Evolutionary conservation across 1,139 yeast genomes (phyloP).

Genomic region (Candida gigantensis): DNA sequence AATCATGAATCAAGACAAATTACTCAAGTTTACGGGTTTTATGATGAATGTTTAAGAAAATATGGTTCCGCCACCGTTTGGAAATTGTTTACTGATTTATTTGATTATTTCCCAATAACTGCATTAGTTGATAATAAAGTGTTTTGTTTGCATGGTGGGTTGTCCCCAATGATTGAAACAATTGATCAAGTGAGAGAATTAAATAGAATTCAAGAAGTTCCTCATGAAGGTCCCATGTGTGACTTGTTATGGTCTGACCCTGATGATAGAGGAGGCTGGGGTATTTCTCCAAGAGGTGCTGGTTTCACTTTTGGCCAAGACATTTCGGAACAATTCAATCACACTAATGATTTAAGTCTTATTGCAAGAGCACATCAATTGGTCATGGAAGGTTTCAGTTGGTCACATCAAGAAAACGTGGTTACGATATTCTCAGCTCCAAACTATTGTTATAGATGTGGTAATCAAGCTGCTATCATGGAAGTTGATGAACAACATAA

Average conservation of each 20-base stretch:
- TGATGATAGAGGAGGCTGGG: conserved; percentile 96
- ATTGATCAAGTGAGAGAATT: conserved; percentile 86
- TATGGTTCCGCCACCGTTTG: conserved; percentile 96
- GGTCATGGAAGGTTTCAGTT: conserved; percentile 91
- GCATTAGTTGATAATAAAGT: conserved; percentile 89
- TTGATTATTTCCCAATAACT: conserved; percentile 91
- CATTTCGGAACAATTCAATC: conserved; percentile 70
- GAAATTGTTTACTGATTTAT: conserved; percentile 72
- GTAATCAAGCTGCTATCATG: conserved; percentile 98
- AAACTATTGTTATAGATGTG: conserved; percentile 95
- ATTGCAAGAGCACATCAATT: conserved; percentile 97
- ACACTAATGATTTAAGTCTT: conserved; percentile 77
- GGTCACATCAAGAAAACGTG: conserved; percentile 83
- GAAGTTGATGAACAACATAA: conserved; percentile 93
- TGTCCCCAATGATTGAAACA: conserved; percentile 88
- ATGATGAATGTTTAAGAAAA: conserved; percentile 94
- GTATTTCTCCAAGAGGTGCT: conserved; percentile 96
- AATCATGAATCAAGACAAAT: conserved; percentile 97
- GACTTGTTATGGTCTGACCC: conserved; percentile 98
- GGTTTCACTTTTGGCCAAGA: conserved; percentile 72
- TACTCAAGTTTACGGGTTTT: conserved; percentile 96
- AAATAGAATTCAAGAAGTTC: conserved; percentile 92
- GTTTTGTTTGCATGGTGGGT: conserved; percentile 95
- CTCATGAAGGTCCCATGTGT: conserved; percentile 99
- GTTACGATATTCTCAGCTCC: conserved; percentile 99